Evolutionary conservation across 345 rosid species (phyloP).

Genomic region (Ailanthus altissimus): DNA sequence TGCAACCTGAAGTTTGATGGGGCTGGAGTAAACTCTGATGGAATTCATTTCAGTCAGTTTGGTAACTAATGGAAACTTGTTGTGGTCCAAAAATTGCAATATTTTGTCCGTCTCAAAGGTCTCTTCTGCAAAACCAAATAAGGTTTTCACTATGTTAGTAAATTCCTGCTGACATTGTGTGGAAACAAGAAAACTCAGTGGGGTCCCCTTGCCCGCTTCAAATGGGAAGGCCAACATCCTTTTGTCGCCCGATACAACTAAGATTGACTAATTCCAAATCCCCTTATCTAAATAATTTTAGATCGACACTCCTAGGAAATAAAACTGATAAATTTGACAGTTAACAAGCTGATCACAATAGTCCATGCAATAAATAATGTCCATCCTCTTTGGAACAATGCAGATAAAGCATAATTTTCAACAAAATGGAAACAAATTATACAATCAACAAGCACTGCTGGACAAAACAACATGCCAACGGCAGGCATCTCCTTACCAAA

Average conservation of each 20-base stretch:
- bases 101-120: constrained; percentile 49
- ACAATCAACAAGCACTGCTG: background rate
- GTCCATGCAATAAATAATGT: background rate
- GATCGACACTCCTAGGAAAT: background rate
- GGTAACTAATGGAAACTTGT: constrained; percentile 84
- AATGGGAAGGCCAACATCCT: too few species aligned
- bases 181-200: constrained; percentile 11
- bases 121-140: constrained; percentile 58
- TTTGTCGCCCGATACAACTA: too few species aligned
- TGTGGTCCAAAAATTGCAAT: constrained; percentile 61
- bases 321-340: background rate
- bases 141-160: constrained; percentile 12
- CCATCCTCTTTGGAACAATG: background rate
- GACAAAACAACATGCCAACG: background rate
- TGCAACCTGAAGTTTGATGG: constrained; percentile 75
- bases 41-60: constrained; percentile 72
- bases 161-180: constrained; percentile 9
- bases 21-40: constrained; percentile 70
- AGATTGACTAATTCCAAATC: background rate
- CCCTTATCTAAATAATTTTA: background rate
- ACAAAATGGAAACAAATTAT: background rate
- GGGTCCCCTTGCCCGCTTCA: too few species aligned
- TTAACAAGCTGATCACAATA: background rate
- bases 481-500: background rate
- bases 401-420: background rate